These are phyloP conservation scores for Mycocentrospora acerina DNA, from an alignment of 2,329 filamentous ascomycete genomes.

Conservation along the genomic window DNA sequence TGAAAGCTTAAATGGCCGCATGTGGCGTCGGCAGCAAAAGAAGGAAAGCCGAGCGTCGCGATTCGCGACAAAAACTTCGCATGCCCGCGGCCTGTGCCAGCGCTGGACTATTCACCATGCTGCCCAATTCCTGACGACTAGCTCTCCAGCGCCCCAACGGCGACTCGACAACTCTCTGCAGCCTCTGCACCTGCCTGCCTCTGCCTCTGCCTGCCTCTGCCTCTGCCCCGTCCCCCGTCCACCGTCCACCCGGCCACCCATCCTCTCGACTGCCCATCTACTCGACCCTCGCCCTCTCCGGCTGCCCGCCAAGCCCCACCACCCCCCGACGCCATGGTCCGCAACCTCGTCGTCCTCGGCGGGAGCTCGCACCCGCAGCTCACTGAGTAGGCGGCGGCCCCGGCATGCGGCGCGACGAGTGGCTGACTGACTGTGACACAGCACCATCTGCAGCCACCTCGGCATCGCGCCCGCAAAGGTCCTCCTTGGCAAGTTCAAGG, in stretches of 20 bases:
- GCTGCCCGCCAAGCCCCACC: conserved; percentile 1
- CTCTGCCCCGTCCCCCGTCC: conserved; percentile 3
- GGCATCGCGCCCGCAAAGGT: conserved; percentile 84
- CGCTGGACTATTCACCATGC: conserved; percentile 34
- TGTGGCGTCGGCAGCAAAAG: conserved; percentile 3
- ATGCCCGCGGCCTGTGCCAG: conserved; percentile 12
- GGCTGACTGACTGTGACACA: conserved; percentile 12
- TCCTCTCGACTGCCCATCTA: conserved; percentile 1
- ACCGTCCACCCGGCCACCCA: not conserved
- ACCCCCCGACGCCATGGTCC: conserved; percentile 66
- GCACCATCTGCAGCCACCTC: conserved; percentile 80
- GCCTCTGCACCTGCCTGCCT: conserved; percentile 3
- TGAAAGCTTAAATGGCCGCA: conserved; percentile 1
- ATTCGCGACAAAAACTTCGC: conserved; percentile 27
- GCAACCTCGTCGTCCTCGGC: conserved; percentile 91
- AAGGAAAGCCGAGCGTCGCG: conserved; percentile 12
- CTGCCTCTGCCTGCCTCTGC: conserved; percentile 8
- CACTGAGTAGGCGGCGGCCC: conserved; percentile 56
- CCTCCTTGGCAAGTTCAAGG: conserved; percentile 87
- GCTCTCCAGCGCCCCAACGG: conserved; percentile 26
- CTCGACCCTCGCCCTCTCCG: no score
- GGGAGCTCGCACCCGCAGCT: conserved; percentile 90
- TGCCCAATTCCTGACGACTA: conserved; percentile 33
- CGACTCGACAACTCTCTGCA: conserved; percentile 14
- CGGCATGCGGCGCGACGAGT: not conserved